Percentiles rank a stretch among this genome's conserved stretches.
Conservation (phyloP, 2,329 filamentous ascomycete genomes). For the Aspergillus piperis region DNA sequence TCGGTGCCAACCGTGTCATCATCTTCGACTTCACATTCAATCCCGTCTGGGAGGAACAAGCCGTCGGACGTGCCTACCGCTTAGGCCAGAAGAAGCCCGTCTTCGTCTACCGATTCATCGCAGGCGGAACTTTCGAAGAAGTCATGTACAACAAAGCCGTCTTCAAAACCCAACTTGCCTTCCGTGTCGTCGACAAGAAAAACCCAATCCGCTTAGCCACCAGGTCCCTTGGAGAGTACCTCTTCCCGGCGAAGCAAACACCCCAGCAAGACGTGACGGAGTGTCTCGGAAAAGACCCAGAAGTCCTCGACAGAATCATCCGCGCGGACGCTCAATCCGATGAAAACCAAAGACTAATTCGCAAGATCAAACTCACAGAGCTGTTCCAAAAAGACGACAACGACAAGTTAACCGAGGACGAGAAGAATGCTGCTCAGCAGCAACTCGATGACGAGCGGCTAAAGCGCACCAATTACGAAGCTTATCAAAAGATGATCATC, state of each 20-base stretch:
- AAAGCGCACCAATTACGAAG: conserved; percentile 39
- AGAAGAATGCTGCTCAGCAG: conserved; percentile 57
- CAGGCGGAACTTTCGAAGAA: conserved; percentile 78
- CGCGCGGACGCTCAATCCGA: conserved; percentile 19
- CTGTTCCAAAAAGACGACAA: conserved; percentile 71
- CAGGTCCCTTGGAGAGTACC: conserved; percentile 55
- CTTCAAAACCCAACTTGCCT: conserved; percentile 80
- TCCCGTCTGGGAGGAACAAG: conserved; percentile 80
- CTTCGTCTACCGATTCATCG: conserved; percentile 79
- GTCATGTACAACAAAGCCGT: conserved; percentile 71
- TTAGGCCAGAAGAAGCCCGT: conserved; percentile 80
- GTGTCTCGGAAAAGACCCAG: conserved; percentile 60
- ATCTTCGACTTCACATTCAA: conserved; percentile 85
- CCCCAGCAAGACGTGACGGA: conserved; percentile 54
- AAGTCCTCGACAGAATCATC: conserved; percentile 60
- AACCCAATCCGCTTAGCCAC: conserved; percentile 69
- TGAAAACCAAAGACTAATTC: conserved; percentile 25
- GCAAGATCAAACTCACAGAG: conserved; percentile 65
- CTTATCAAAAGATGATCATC: conserved; percentile 28
- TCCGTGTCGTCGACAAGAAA: conserved; percentile 80
- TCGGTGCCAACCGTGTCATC: conserved; percentile 79
- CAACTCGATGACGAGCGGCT: conserved; percentile 45
- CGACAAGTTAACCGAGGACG: conserved; percentile 63
- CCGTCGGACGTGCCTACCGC: conserved; percentile 81
- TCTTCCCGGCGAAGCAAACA: conserved; percentile 60